These are phyloP conservation scores for Ceratobasidium papillatum DNA, from an alignment of 1,284 basidiomycete genomes.

Conservation along the genomic window DNA sequence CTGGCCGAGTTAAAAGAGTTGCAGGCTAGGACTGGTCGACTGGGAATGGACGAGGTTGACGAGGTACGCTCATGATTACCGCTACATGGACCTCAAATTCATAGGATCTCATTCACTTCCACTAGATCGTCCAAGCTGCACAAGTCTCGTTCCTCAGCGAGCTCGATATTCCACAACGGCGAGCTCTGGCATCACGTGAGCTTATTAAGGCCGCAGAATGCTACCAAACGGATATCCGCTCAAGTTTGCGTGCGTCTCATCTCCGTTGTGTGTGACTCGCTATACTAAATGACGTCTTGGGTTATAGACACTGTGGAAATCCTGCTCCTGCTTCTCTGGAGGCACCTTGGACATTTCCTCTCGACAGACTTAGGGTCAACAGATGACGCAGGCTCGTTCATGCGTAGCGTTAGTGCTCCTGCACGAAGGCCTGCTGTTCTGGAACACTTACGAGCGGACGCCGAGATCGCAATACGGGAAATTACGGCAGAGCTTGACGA, in stretches of 20 bases:
- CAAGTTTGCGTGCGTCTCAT: slow-evolving; percentile 63
- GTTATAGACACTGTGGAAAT: slow-evolving; percentile 78
- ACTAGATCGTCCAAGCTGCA: slow-evolving; percentile 65
- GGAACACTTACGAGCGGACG: slow-evolving; percentile 49
- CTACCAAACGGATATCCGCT: slow-evolving; percentile 58
- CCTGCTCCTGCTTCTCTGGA: slow-evolving; percentile 83
- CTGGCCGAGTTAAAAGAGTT: slow-evolving; percentile 64
- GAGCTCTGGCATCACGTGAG: slow-evolving; percentile 67
- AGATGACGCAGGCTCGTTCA: slow-evolving; percentile 49
- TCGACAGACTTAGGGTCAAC: slow-evolving; percentile 30
- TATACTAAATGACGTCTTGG: background rate
- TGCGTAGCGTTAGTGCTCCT: slow-evolving; percentile 46
- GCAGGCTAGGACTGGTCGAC: slow-evolving; percentile 69
- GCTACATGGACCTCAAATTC: too few species aligned
- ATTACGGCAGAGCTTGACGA: slow-evolving; percentile 52
- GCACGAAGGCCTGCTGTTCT: slow-evolving; percentile 42
- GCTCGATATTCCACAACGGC: slow-evolving; percentile 72
- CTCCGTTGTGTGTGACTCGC: slow-evolving; percentile 19
- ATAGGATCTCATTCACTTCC: background rate
- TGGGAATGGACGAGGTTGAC: slow-evolving; percentile 74
- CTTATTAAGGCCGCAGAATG: slow-evolving; percentile 60
- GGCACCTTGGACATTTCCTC: slow-evolving; percentile 73
- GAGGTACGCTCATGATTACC: too few species aligned
- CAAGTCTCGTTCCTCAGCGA: slow-evolving; percentile 66
- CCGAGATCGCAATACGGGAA: slow-evolving; percentile 50